Evolutionary conservation across 73 alveolate species (phyloP).

Genomic region (Paramecium octaurelia): DNA sequence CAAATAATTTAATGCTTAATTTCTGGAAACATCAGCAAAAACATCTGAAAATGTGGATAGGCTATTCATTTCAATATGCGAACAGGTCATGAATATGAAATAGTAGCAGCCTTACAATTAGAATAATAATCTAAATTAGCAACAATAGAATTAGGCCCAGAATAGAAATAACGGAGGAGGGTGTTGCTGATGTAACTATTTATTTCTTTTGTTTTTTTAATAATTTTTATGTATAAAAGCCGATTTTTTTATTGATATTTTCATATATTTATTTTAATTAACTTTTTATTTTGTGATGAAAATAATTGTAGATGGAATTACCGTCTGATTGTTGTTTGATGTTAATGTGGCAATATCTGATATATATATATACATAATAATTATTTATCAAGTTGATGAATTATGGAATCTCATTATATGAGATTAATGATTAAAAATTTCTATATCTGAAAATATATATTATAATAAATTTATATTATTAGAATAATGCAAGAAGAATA

Average conservation of each 20-base stretch:
- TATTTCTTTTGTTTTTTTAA: not conserved
- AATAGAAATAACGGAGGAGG: not conserved
- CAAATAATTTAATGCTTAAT: not conserved
- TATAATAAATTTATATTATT: not conserved
- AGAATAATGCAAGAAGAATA: not conserved
- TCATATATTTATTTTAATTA: not conserved
- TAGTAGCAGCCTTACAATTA: not conserved
- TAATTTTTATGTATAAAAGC: not conserved
- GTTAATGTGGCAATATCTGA: not conserved
- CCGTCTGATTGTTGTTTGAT: conserved; percentile 12
- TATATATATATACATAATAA: not conserved
- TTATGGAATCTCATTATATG: conserved; percentile 17
- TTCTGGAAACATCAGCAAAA: conserved; percentile 66
- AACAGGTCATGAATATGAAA: not conserved
- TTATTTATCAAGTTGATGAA: not conserved
- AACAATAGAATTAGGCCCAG: not conserved
- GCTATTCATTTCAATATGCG: not conserved
- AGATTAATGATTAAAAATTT: not conserved
- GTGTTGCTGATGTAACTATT: not conserved
- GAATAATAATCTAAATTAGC: not conserved
- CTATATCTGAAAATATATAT: not conserved
- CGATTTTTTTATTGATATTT: not conserved
- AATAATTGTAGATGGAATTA: not conserved
- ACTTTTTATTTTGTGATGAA: conserved; percentile 10
- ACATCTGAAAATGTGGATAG: conserved; percentile 55